phyloP scores from a whole-genome alignment of 148 eudicot species.

The Chenopodium formosanum region DNA sequence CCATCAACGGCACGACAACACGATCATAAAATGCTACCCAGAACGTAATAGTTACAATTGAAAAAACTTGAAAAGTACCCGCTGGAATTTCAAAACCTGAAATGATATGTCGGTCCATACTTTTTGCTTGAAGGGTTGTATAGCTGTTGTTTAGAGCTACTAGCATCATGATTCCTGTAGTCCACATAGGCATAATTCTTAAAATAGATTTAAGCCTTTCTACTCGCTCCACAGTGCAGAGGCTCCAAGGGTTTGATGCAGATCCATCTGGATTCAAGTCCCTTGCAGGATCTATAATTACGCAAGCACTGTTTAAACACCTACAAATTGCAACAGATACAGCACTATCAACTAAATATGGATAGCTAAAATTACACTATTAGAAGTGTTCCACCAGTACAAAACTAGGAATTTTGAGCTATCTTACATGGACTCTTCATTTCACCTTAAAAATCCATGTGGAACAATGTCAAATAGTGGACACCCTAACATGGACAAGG shows the following conservation, averaged over 20 bases:
- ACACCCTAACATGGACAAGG: not conserved
- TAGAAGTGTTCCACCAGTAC: not conserved
- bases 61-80: conserved; percentile 25
- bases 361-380: not conserved
- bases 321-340: conserved; percentile 12
- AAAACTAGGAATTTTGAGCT: not conserved
- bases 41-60: conserved; percentile 26
- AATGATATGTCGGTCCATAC: conserved; percentile 25
- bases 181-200: conserved; percentile 23
- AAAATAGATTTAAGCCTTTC: conserved; percentile 20
- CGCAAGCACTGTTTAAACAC: conserved; percentile 32
- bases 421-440: not conserved
- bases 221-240: conserved; percentile 26
- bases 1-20: conserved; percentile 27
- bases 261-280: conserved; percentile 27
- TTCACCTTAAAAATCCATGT: not conserved
- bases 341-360: not conserved
- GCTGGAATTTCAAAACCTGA: conserved; percentile 33
- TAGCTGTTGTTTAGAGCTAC: conserved; percentile 14
- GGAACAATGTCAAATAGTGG: not conserved
- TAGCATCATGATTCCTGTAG: conserved; percentile 30
- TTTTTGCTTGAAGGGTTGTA: conserved; percentile 28
- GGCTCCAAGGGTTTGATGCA: conserved; percentile 18
- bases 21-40: conserved; percentile 43
- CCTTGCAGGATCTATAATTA: conserved; percentile 15